These are phyloP conservation scores for Rhodamnia argentea DNA, from an alignment of 345 rosid species.

Conservation along the genomic window DNA sequence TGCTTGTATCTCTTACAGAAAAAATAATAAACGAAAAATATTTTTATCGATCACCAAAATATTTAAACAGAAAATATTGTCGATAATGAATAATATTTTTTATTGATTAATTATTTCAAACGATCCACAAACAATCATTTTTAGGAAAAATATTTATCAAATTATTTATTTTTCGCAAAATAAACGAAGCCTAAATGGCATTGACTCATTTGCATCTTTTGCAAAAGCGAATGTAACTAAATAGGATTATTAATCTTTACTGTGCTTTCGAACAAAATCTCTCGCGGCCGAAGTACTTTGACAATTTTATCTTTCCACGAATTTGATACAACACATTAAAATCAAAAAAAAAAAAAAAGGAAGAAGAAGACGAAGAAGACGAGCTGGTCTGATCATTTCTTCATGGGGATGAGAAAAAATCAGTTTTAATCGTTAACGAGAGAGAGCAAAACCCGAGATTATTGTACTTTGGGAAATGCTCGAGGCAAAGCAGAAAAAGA, in stretches of 20 bases:
- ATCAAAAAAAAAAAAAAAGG: neutral
- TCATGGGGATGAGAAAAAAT: neutral
- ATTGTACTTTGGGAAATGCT: neutral
- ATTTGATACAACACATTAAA: neutral
- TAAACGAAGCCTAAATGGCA: fast-evolving
- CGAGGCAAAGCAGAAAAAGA: neutral
- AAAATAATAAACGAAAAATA: neutral
- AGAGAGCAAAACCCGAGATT: neutral
- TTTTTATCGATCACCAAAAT: too few relatives aligned
- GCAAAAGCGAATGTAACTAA: neutral
- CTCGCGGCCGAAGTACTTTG: too few relatives aligned
- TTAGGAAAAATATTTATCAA: neutral
- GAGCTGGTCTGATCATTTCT: neutral
- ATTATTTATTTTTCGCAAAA: neutral
- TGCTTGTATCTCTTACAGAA: fast-evolving
- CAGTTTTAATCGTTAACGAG: too few relatives aligned
- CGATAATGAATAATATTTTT: too few relatives aligned
- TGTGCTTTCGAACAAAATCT: too few relatives aligned
- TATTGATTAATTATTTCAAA: too few relatives aligned
- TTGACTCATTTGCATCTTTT: neutral
- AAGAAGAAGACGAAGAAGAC: too few relatives aligned
- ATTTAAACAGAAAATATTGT: too few relatives aligned
- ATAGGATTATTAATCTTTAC: too few relatives aligned
- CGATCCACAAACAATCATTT: too few relatives aligned
- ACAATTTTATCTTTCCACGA: neutral